Base-by-base conservation (phyloP, 495 filamentous ascomycete species). In the Aspergillus bridgeri region DNA sequence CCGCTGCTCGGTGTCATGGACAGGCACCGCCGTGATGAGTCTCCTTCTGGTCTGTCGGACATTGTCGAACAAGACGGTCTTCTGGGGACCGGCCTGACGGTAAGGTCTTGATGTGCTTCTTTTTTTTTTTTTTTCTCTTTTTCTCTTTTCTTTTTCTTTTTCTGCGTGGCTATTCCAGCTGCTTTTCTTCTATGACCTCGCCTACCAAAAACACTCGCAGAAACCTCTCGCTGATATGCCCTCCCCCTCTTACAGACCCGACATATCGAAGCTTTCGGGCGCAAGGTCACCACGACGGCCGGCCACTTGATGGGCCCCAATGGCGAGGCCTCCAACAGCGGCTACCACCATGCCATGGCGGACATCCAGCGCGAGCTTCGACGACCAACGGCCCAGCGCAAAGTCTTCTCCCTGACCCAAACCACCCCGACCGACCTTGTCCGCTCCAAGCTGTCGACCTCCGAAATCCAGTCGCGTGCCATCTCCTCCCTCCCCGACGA, bases 381-480 rank as follows among this genome's bases (percentile, higher is more conserved):
- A 58, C 82, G 88, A 54, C 95, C 94, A 11, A 79, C 78, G 42
- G 79, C 96, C 21, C 94, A 99, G 75, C 86, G 90, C 60, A 89
- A 86, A 66, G 86, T 99, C 61, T 95, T 98, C 67, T 86, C 90
- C 45, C 86, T 97, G 66, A 84, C 92, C 33, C 87, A 88, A 73
- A 91, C 92, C 4, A 89, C 88, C 3, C 93, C 94, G 17, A 91
- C 90, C 51, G 94, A 99, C 70, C 75, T 99, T 23, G 87, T 97
- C 46, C 89, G 94, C 48, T 96, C 92, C 46, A 93, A 89, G 65
- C 83, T 99, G 56, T 97, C 91, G 13, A 89, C 89, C 20, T 73
- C 86, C 54, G 94, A 99, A 77, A 97, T 99, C 62, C 91, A 96
- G 73, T 92, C 96, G 61, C 89, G 94, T 48, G 94, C 95, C 38